phyloP scores from a whole-genome alignment of 257 asterid genomes.

The Galeopsis tetrahit region DNA sequence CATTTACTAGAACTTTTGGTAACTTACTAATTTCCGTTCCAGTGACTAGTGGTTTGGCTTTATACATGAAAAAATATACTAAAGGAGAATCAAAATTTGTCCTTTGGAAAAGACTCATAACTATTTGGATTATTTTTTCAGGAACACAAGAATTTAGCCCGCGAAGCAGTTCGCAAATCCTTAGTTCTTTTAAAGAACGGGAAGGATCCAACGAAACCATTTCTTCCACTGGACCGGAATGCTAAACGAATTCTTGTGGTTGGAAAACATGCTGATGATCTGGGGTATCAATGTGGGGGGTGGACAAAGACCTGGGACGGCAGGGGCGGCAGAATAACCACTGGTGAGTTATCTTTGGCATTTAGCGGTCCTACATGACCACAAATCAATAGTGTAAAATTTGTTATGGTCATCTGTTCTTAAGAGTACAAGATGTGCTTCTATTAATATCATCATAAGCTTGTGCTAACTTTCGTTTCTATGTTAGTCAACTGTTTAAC shows the following conservation, averaged over 20 bases:
- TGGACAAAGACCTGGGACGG: conserved; percentile 91
- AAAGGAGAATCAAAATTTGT: background rate
- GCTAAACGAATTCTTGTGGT: conserved; percentile 65
- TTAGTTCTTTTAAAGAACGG: conserved; percentile 79
- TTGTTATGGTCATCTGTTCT: conserved; percentile 8
- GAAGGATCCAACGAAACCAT: conserved; percentile 56
- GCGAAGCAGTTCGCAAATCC: conserved; percentile 91
- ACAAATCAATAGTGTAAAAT: background rate
- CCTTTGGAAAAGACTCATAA: conserved; percentile 7
- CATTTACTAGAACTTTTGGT: background rate
- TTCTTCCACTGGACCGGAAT: conserved; percentile 64
- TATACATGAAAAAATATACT: background rate
- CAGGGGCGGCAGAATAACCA: conserved; percentile 67
- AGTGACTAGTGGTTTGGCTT: background rate
- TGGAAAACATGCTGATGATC: conserved; percentile 72
- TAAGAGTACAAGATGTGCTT: background rate
- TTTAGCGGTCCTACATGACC: conserved; percentile 4
- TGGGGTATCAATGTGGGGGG: conserved; percentile 87
- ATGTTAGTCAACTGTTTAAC: background rate
- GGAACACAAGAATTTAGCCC: conserved; percentile 75
- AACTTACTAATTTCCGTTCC: background rate
- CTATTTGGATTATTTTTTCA: conserved; percentile 37
- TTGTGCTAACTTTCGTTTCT: background rate
- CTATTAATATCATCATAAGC: background rate
- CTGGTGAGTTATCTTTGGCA: conserved; percentile 48